Base-by-base conservation (phyloP, 306 rosid species). In the Glycine latifolia region DNA sequence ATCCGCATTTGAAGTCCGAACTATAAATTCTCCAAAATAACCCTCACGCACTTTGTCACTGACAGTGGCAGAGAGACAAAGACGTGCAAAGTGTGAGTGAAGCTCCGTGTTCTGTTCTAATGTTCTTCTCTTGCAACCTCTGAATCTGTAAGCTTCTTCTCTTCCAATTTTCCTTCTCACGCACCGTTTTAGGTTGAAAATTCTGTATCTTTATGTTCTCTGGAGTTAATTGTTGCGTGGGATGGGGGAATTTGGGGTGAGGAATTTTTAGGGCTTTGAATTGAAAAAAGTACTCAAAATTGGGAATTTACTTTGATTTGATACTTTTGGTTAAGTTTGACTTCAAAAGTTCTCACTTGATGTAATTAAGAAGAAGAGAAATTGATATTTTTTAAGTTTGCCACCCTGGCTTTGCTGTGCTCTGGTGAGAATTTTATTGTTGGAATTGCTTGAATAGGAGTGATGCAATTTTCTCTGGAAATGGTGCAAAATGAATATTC, bases 1-100 rank as follows among this genome's bases (percentile, higher is more conserved):
- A 85, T 94, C 98, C 92, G 94, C 79, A 66, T 85, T 95, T 95
- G 85, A 91, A 87, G 86, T 91, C 97, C 98, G 97, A 83, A 58
- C 49, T 47, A 76, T 79, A 76, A 70, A 79, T 39, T 69, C 78
- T 70, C 76, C 5, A 46, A 68, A 87, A 79, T 67, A 77, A 44
- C 82, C 85, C 82, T 60, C 55, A 20, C 10, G 14, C 14, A 47
- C 44, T 15, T 35, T 39, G 15, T 43, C 48, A 46, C 80, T 69
- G 58, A 49, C 82, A 56, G 75, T 77, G 71, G 75, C 11, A 35
- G 31, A 54, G 41, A 72, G 48, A 5, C 39, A 73, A 33, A 26
- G 37, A 50, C 9, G 20, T 15, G 39, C 49, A 44, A 1, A 59
- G 65, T 68, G 54, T 59, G 75, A 72, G 48, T 67, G 75, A 72